Evolutionary conservation across 31 red algal species (phyloP), one percentile per base, ranked within the genome.

Genomic region (Porphyra umbilicalis): DNA sequence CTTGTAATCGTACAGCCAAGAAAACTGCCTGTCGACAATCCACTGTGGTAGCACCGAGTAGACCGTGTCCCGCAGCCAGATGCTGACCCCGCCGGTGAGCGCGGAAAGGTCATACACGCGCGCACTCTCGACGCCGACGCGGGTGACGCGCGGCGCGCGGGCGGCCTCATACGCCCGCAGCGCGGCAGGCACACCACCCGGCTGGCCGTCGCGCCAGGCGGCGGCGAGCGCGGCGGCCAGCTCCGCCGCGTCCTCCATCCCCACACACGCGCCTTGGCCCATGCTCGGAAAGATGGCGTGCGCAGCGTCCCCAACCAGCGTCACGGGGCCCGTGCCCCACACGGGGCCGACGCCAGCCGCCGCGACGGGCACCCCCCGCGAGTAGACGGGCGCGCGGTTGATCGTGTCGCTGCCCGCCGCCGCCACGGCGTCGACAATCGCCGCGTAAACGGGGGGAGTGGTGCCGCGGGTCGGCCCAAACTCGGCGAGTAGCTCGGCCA

Each of bases 251-350:
- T 97, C 95, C 82, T 97, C 95, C 9, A 88, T 75, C 10, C 80
- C 95, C 77, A 94, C 46, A 30, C 85, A 88, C 44, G 86, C 95
- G 40, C 95, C 95, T 75, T 94, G 91, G 18, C 82, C 88, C 83
- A 92, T 83, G 77, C 91, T 94, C 18, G 91, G 95, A 33, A 84
- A 88, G 14, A 88, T 71, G n/a, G 82, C 81, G 78, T 97, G 95
- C 30, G 95, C 95, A 25, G 94, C 94, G 76, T 97, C 94, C 25
- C 94, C 94, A 0, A 93, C 67, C 20, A 97, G 84, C 36, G 78
- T 88, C 10, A 83, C 83, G n/a, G 77, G 94, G 18, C 33, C 77
- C 5, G 14, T 71, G 77, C 82, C 81, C 82, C 85, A 90, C 14
- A 2, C 42, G 14, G 5, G 5, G 4, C 16, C 32, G n/a, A n/a